A percentile compares a stretch with the other conserved stretches of the same genome.
These are phyloP conservation scores for Aspergillus costaricaensis DNA, from an alignment of 2,329 filamentous ascomycete species.

Conservation along the genomic window DNA sequence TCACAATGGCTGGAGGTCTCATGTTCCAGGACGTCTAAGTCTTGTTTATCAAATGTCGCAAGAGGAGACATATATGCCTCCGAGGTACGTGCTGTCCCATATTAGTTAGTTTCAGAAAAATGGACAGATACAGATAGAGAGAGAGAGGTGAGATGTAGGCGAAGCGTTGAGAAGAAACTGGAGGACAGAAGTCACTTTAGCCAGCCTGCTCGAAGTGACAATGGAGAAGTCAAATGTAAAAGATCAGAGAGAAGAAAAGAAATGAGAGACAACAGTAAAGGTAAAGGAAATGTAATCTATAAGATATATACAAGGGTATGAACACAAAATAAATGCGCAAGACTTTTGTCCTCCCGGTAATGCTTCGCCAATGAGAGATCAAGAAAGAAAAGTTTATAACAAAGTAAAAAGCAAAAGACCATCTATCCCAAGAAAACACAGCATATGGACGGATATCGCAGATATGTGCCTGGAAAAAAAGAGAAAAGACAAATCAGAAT, in stretches of 20 bases:
- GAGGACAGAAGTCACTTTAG: not conserved
- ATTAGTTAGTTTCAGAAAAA: too few species aligned
- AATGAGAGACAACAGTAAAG: not conserved
- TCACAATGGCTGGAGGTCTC: too few species aligned
- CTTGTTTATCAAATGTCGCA: too few species aligned
- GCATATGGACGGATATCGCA: not conserved
- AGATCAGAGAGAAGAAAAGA: too few species aligned
- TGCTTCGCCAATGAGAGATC: conserved; percentile 7
- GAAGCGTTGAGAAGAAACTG: not conserved
- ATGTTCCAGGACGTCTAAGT: too few species aligned
- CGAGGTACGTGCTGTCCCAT: too few species aligned
- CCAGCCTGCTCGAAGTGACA: not conserved
- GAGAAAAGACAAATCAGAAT: not conserved
- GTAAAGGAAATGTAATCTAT: not conserved
- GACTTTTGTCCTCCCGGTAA: conserved; percentile 14
- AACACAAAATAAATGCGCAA: not conserved
- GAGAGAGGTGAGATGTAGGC: not conserved
- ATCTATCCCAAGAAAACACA: not conserved
- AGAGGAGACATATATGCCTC: too few species aligned
- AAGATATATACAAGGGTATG: conserved; percentile 4
- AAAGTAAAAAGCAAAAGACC: conserved; percentile 1
- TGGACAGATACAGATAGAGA: not conserved
- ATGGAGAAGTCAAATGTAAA: not conserved
- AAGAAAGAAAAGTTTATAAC: not conserved
- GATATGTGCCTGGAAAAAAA: conserved; percentile 3